Evolutionary conservation across 345 rosid species (phyloP).

Genomic region (Arabidopsis arenosa): DNA sequence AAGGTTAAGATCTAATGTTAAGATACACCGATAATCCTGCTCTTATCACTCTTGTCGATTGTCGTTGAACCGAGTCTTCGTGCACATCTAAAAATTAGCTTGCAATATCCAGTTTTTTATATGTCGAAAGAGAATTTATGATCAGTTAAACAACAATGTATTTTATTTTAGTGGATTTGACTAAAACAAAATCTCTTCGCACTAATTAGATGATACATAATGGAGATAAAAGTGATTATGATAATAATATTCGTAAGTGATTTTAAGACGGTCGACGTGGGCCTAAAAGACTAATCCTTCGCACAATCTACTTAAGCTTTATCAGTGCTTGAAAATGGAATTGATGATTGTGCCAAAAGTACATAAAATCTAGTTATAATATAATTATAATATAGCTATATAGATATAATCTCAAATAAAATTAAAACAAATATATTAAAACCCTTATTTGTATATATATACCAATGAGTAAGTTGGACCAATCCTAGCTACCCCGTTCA

Average conservation of each 20-base stretch:
- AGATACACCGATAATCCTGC: too few relatives aligned
- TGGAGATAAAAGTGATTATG: conserved; percentile 2
- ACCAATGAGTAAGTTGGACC: too few relatives aligned
- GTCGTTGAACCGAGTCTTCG: not conserved
- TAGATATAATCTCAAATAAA: too few relatives aligned
- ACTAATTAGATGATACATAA: not conserved
- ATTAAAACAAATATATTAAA: not conserved
- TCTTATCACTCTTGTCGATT: not conserved
- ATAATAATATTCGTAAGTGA: not conserved
- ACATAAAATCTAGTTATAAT: not conserved
- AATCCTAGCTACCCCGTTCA: not conserved
- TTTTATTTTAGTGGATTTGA: not conserved
- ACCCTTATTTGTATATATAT: not conserved
- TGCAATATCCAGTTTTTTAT: not conserved
- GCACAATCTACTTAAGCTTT: not conserved
- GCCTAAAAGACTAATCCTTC: not conserved
- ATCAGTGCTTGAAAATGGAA: conserved; percentile 13
- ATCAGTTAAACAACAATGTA: not conserved
- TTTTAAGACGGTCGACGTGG: not conserved
- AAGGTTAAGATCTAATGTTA: too few relatives aligned
- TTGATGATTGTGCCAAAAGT: conserved; percentile 16
- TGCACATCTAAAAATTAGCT: not conserved
- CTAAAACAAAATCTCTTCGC: not conserved
- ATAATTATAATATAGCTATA: too few relatives aligned
- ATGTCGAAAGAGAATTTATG: not conserved